Evolutionary conservation across 2,329 filamentous ascomycete species (phyloP).

Genomic region (Hypoxylon sp.): DNA sequence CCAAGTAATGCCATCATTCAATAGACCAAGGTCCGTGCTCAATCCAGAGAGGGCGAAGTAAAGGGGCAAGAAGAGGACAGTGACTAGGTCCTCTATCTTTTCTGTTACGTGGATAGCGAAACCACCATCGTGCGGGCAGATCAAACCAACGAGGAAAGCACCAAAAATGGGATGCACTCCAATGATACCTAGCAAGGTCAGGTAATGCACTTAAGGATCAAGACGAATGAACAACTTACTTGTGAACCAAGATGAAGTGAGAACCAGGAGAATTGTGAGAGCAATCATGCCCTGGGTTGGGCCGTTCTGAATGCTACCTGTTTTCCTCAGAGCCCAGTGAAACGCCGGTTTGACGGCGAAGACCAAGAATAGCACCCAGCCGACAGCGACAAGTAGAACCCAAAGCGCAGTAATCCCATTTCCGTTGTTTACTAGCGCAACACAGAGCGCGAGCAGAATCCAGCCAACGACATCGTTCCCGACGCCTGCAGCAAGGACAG

Average conservation of each 20-base stretch:
- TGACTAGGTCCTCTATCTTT: constrained; percentile 92
- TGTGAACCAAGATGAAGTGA: constrained; percentile 72
- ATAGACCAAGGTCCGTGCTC: constrained; percentile 84
- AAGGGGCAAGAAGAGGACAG: constrained; percentile 83
- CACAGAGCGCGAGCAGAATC: constrained; percentile 91
- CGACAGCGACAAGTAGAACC: constrained; percentile 79
- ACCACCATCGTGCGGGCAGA: constrained; percentile 88
- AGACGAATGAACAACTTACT: constrained; percentile 37
- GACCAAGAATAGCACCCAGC: constrained; percentile 78
- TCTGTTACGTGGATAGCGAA: constrained; percentile 92
- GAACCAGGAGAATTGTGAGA: constrained; percentile 79
- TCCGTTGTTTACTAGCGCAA: constrained; percentile 89
- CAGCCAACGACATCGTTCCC: constrained; percentile 92
- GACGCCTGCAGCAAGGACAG: constrained; percentile 90
- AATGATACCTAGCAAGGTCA: constrained; percentile 73
- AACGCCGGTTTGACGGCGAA: constrained; percentile 78
- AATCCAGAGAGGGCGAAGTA: constrained; percentile 95
- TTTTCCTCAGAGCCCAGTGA: constrained; percentile 75
- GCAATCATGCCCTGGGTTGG: constrained; percentile 86
- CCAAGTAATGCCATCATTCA: constrained; percentile 86
- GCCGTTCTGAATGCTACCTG: constrained; percentile 83
- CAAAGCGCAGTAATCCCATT: constrained; percentile 84
- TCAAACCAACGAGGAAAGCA: constrained; percentile 86
- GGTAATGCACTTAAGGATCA: not conserved
- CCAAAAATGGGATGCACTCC: constrained; percentile 96